Base-by-base conservation (phyloP, 139 green algal species). In the Closterium sp. region DNA sequence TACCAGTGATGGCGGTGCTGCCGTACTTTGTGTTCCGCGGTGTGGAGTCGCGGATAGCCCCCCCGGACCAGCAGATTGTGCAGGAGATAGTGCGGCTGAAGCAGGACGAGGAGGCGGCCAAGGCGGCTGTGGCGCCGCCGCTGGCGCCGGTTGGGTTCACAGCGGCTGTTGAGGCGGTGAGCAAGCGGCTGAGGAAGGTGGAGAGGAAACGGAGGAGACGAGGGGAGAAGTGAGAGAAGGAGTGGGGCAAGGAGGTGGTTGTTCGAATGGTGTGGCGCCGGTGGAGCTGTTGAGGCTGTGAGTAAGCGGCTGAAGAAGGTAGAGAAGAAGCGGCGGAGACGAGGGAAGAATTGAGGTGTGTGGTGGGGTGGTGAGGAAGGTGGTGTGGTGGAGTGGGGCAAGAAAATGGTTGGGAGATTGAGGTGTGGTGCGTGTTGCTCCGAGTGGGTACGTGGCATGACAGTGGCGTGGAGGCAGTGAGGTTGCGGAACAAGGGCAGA, bases 11-110 rank as follows among this genome's bases (percentile, higher is more conserved):
- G 28, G 73, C 31, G 6, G 31, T 94, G 79, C 85, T 94, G 73
- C 92, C 92, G 24, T 93, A 90, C 73, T 94, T 94, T 31, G 27
- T 89, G 31, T 94, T 94, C 84, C 91, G 31, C 7, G 84, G 10
- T 0, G 70, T 91, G 32, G 70, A 86, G 62, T 32, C 32, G 4
- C 11, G 24, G 38, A 62, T 94, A 24, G 30, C 19, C 1, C 92
- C 92, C 0, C 32, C 88, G 30, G 92, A 94, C 38, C 42, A 93
- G 13, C 88, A 94, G 28, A 91, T 94, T 0, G 84, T 94, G 31
- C 73, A 92, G 28, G 92, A 94, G 30, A 22, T 94, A 6, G 45
- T 38, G 22, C 17, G 17, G 9, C 17, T 38, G 0, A 31, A 93
- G 9, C 32, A 34, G n/a, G 79, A 93, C 32, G 38, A 89, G 89